Evolutionary conservation across 1,284 basidiomycete species (phyloP), one percentile per base, ranked within the genome.

Genomic region (Ganoderma lingzhi): DNA sequence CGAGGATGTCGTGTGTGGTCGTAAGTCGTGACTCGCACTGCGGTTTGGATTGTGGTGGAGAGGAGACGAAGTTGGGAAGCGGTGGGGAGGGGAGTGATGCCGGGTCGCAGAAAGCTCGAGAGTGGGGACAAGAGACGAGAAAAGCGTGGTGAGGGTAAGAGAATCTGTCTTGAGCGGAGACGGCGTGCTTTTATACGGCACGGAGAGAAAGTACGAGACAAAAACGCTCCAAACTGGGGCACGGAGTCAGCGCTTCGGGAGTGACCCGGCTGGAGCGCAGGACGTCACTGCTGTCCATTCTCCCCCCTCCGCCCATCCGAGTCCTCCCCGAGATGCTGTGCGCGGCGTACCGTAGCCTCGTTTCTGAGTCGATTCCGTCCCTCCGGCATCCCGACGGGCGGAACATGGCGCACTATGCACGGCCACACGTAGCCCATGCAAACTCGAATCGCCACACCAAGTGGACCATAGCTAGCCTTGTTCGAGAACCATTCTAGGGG

Each of bases 1-100:
- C 35, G 48, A 41, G 37, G 42, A 63, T 53, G 45, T 64, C 66
- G 66, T 68, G 41, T 65, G 62, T 32, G 39, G 64, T 48, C 51
- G 35, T 45, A 23, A 62, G 60, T 42, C 62, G 62, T 63, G 6
- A 56, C 53, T 56, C 53, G 53, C 30, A 6, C 32, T 23, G 23
- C 48, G 23, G 48, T 51, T 28, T 12, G 23, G 48, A 12, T 28
- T 28, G 48, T 14, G 23, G 23, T 8, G 2, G 48, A 51, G 48
- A 51, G 23, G n/a, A 48, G n/a, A 48, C 41, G 41, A 42, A 42
- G 41, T 6, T 9, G 17, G 6, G 15, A 19, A 48, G n/a, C n/a
- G 23, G n/a, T 4, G n/a, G 48, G 48, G 48, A 28, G 3, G 23
- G 23, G 48, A 48, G 45, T 48, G 45, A 19, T 23, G n/a, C 45